Evolutionary conservation across 106 monocot genomes (phyloP), one percentile per base, ranked within the genome.

Genomic region (Alisma plantagoaquatica): DNA sequence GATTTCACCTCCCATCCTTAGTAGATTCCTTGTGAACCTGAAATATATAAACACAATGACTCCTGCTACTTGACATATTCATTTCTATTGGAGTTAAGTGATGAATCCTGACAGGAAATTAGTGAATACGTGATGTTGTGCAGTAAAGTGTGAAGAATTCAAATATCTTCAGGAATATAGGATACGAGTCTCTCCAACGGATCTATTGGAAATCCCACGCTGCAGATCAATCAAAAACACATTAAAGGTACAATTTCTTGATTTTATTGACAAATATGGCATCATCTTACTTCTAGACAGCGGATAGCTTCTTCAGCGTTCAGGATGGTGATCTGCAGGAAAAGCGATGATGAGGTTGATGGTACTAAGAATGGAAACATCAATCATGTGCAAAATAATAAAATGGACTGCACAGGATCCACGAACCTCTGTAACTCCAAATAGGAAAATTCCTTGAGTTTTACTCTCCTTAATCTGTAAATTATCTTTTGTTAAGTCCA

Each of bases 171-270:
- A 54, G 17, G 22, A 14, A 58, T 32, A 54, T 24, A 60, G 73
- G 70, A 77, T 91, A 91, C 90, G 80, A 29, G 90, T 91, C 67
- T 77, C 84, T 43, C 90, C 84, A 50, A 91, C 80, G 60, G 84
- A 76, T 75, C 84, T 77, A 55, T 84, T 84, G 43, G 90, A 43
- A 62, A 91, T 80, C 63, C 90, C 90, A 26, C 62, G 67, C 90
- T 91, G 84, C 68, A 65, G 19, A 47, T 46, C 44, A 57, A 46
- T 30, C 18, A 32, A 41, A 18, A 57, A 70, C 33, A 73, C 61
- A 27, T 23, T 23, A 19, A 16, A 2, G 27, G 46, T 33, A 53
- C 20, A n/a, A 16, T 10, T 38, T 29, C 15, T 50, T 33, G 42
- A 1, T 27, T 20, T 15, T 33, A 4, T 46, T 29, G 12, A 25